Conservation (phyloP, 768 basidiomycete genomes). For the Amanita subjunquillea region DNA sequence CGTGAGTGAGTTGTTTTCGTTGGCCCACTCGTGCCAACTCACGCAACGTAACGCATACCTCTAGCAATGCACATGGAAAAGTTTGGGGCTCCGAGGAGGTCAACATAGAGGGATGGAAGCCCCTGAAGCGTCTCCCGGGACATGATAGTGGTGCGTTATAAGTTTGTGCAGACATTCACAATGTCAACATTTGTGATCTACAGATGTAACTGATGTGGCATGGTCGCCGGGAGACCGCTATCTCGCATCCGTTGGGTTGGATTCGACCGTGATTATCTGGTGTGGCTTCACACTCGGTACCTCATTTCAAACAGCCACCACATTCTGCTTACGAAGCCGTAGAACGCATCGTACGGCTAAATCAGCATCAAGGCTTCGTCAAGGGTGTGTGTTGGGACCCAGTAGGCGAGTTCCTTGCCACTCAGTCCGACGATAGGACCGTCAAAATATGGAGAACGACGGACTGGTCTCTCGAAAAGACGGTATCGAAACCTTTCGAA, state of each 20-base stretch:
- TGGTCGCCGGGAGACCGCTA: conserved; percentile 93
- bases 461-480: conserved; percentile 82
- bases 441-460: conserved; percentile 96
- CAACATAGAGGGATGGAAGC: conserved; percentile 97
- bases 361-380: conserved; percentile 90
- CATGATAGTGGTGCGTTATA: conserved; percentile 78
- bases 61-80: conserved; percentile 69
- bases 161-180: background rate
- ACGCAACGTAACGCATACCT: conserved; percentile 1
- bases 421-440: conserved; percentile 91
- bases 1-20: conserved; percentile 44
- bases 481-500: conserved; percentile 84
- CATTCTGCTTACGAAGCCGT: background rate
- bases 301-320: conserved; percentile 10
- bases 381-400: conserved; percentile 99
- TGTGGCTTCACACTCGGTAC: conserved; percentile 84
- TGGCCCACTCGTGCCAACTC: conserved; percentile 1
- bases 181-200: background rate
- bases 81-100: conserved; percentile 94
- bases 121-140: conserved; percentile 81
- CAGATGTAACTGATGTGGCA: conserved; percentile 91
- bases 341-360: conserved; percentile 81
- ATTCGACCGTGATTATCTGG: conserved; percentile 89
- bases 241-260: conserved; percentile 88
- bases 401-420: conserved; percentile 95